Base-by-base conservation (phyloP, 2,329 filamentous ascomycete species). In the Penicillium sp. region DNA sequence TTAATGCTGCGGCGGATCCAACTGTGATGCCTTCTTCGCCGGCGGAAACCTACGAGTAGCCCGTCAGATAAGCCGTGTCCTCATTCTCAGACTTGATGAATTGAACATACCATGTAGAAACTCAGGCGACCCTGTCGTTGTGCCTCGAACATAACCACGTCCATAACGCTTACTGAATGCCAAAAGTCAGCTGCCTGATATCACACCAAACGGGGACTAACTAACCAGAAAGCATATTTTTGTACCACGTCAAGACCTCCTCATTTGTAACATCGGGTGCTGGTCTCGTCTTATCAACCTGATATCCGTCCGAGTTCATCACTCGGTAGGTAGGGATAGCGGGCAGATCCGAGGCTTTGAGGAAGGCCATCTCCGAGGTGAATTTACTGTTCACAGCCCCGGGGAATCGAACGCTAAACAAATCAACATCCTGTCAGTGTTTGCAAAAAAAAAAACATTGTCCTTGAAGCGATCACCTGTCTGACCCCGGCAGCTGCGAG, bases 381-480 rank as follows among this genome's bases (percentile, higher is more conserved):
- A 99, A 99, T 61, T 91, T 90, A 72, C 91, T 96, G 74, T 97
- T 93, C 50, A 97, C 81, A 0, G 94, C 94, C n/a, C 94, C 94
- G 0, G 94, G 94, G 65, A 99, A 99, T 54, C 85, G 79, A 11
- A 85, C 81, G 56, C 83, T 86, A 31, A 40, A 52, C 27, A 66
- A 67, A 53, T 27, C 4, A 19, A 21, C 6, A 53, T 34, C 19
- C 5, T 0, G 38, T 66, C 41, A 61, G 57, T 50, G 40, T 15
- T n/a, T 25, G 4, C 15, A 5, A 38, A 7, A 13, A 9, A 11
- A 19, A 23, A 34, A 29, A 5, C 2, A 23, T n/a, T 50, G 7
- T 16, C 8, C 31, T 47, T 23, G 27, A 25, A 33, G 23, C 9
- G 40, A 23, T 47, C 11, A 87, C 84, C 79, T 80, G 69, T 87